Percentiles rank a stretch among this genome's conserved stretches.
These are phyloP conservation scores for Xanthoconium stramineum DNA, from an alignment of 768 basidiomycete genomes.

Conservation along the genomic window DNA sequence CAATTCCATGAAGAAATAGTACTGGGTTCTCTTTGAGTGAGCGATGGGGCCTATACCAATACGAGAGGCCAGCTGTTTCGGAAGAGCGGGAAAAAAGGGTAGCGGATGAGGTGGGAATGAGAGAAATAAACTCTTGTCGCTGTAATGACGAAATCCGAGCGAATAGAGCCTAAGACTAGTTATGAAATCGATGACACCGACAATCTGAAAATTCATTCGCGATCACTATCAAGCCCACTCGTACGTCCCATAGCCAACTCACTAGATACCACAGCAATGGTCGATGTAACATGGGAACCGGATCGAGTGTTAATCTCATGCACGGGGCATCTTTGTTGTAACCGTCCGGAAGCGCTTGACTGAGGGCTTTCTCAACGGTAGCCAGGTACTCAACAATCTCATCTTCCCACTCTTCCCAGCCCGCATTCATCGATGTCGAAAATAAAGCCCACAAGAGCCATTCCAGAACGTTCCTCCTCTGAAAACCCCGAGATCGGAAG, in stretches of 20 bases:
- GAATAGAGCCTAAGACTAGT: conserved; percentile 38
- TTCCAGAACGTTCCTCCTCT: conserved; percentile 48
- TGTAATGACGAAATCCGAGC: conserved; percentile 55
- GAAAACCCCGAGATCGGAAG: conserved; percentile 31
- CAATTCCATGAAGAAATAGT: conserved; percentile 70
- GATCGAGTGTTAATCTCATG: conserved; percentile 56
- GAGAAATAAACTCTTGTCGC: conserved; percentile 31
- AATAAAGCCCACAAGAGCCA: conserved; percentile 71
- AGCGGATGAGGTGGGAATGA: conserved; percentile 53
- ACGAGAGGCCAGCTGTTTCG: conserved; percentile 33
- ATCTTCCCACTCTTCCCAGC: conserved; percentile 40
- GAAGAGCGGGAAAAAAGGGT: conserved; percentile 43
- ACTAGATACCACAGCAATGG: conserved; percentile 67
- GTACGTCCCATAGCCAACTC: conserved; percentile 20
- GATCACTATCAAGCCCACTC: neutral
- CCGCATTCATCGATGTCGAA: conserved; percentile 34
- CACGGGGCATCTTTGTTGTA: conserved; percentile 36
- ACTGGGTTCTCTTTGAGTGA: conserved; percentile 48
- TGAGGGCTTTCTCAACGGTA: conserved; percentile 39
- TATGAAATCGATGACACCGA: conserved; percentile 46
- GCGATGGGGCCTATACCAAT: conserved; percentile 50
- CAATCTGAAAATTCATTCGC: conserved; percentile 40
- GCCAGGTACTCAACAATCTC: conserved; percentile 50
- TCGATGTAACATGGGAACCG: conserved; percentile 51
- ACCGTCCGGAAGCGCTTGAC: conserved; percentile 40